Conservation (phyloP, 495 filamentous ascomycete species). For the Astrocystis sublimbata region DNA sequence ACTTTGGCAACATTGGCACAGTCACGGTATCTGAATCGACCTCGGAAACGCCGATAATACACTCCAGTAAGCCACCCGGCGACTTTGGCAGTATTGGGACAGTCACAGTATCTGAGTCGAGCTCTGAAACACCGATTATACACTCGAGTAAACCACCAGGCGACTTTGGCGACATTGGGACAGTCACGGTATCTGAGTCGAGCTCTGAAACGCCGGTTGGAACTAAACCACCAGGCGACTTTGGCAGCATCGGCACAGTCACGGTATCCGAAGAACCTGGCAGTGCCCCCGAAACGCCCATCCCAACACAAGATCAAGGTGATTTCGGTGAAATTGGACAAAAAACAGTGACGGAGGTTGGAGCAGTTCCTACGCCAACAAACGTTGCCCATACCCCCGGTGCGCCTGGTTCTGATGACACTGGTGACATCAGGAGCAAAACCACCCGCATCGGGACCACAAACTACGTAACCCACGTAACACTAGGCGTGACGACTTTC, state of each 20-base stretch:
- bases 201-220: conserved; percentile 2
- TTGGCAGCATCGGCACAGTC: conserved; percentile 19
- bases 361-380: too few relatives aligned
- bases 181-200: not conserved
- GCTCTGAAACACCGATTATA: not conserved
- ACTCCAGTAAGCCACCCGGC: too few relatives aligned
- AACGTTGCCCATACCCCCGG: too few relatives aligned
- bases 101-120: not conserved
- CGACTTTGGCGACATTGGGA: conserved; percentile 5
- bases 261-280: not conserved
- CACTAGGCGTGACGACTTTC: conserved; percentile 21
- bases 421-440: conserved; percentile 16
- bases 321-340: conserved; percentile 21
- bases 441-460: not conserved
- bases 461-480: conserved; percentile 21
- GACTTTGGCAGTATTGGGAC: too few relatives aligned
- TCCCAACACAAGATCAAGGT: conserved; percentile 7
- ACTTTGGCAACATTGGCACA: conserved; percentile 21
- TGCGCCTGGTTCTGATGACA: too few relatives aligned
- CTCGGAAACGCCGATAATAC: too few relatives aligned
- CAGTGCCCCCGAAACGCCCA: too few relatives aligned
- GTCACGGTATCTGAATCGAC: not conserved
- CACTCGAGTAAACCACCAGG: not conserved
- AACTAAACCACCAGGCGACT: conserved; percentile 14
- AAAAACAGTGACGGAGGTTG: not conserved